These are phyloP conservation scores for Starmerella stigmatis DNA, from an alignment of 805 yeast species.

Conservation along the genomic window DNA sequence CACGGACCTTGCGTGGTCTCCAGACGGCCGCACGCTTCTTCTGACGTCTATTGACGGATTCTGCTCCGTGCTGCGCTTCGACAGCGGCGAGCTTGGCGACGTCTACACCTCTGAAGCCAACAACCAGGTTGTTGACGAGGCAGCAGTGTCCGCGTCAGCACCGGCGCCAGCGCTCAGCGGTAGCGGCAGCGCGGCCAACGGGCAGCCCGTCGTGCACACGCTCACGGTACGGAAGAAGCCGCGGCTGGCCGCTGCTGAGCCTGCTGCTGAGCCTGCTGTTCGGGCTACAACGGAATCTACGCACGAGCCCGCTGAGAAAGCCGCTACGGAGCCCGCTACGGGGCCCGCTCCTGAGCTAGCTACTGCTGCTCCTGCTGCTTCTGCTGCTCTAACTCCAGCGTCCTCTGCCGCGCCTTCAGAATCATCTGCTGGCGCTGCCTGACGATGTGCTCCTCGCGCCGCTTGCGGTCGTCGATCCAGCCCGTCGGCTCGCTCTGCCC, in stretches of 20 bases:
- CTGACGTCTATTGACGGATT: slow-evolving; percentile 88
- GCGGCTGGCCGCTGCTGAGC: neutral
- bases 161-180: slow-evolving; percentile 4
- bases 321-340: neutral
- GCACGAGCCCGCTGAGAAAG: too few relatives aligned
- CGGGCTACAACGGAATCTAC: slow-evolving; percentile 18
- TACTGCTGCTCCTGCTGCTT: neutral
- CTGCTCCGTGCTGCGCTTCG: slow-evolving; percentile 57
- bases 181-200: neutral
- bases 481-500: slow-evolving; percentile 1
- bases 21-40: slow-evolving; percentile 59
- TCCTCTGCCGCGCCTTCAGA: slow-evolving; percentile 43
- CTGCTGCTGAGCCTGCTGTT: neutral
- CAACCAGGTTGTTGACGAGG: too few relatives aligned
- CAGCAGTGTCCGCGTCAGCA: too few relatives aligned
- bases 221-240: neutral
- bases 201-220: neutral
- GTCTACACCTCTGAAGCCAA: too few relatives aligned
- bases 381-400: slow-evolving; percentile 16
- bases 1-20: slow-evolving; percentile 80
- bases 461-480: slow-evolving; percentile 38
- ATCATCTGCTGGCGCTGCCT: slow-evolving; percentile 49
- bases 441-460: slow-evolving; percentile 37
- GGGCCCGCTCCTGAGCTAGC: neutral
- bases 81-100: slow-evolving; percentile 47